Base-by-base conservation (phyloP, 2,329 filamentous ascomycete species). In the Venturiaceae sp. region DNA sequence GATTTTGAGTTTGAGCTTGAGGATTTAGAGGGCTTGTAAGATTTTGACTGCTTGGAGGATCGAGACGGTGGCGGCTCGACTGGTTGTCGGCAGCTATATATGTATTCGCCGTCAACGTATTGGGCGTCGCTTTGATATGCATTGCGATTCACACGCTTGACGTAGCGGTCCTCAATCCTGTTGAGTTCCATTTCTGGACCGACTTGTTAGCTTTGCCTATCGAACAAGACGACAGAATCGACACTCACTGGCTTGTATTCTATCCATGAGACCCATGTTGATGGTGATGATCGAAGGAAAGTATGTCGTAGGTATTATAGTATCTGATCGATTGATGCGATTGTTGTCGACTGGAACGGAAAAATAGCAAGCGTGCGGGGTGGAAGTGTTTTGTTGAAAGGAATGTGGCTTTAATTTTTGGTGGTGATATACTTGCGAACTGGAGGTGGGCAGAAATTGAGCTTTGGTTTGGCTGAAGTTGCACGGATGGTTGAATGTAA, bases 91-190 rank as follows among this genome's bases (percentile, higher is more conserved):
- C 32, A 23, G n/a, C 34, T 71, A 80, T 91, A 95, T 72, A 96
- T 80, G 77, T 96, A 96, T 77, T 96, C 92, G 74, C 92, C 94
- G 71, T 97, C 90, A 63, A 96, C 88, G 74, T 97, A 97, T 71
- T 89, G 82, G 32, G 91, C 92, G 67, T 90, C 91, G 69, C 88
- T 91, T 69, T 88, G 85, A 72, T 95, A 96, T 61, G 89, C 94
- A 58, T 86, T 92, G 71, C 92, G 90, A 66, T 92, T 89, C 67
- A 92, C 90, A 71, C 90, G 87, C 68, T 88, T 88, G 55, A 92
- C 95, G 79, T 97, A 97, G 67, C 90, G 87, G 77, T 96, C 87
- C 77, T 97, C 92, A 65, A 97, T 86, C 54, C 91, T 89, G 80
- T 95, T 94, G 68, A 97, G 84, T 79, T 97, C 91, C 67, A 95